Evolutionary conservation across 345 rosid species (phyloP).

Genomic region (Salix viminalis): DNA sequence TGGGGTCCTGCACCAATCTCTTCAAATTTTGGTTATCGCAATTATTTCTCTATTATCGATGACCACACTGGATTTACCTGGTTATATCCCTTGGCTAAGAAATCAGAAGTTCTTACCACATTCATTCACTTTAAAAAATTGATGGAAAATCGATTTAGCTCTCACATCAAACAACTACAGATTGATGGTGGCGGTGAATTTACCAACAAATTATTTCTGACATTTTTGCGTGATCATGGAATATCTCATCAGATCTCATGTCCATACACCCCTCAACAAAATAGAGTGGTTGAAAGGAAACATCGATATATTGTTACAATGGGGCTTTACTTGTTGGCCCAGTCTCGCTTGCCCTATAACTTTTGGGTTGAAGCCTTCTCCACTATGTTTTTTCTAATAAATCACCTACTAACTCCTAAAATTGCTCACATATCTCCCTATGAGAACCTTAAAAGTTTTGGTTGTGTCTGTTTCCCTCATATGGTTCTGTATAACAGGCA

Average conservation of each 20-base stretch:
- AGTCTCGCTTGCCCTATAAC: background rate
- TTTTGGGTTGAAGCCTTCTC: background rate
- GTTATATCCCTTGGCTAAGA: background rate
- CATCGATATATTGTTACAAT: no score
- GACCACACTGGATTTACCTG: background rate
- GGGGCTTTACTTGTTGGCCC: background rate
- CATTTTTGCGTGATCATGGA: background rate
- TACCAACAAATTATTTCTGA: background rate
- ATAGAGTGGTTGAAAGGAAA: background rate
- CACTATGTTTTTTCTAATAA: background rate
- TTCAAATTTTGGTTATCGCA: no score
- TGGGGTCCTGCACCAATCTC: background rate
- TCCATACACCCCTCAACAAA: background rate
- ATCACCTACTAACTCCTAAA: background rate
- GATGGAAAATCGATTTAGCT: background rate
- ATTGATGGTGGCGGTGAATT: background rate
- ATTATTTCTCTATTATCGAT: background rate
- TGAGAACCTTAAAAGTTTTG: background rate
- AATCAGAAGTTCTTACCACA: background rate
- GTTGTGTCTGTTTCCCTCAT: background rate
- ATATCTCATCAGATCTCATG: background rate
- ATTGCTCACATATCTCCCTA: background rate
- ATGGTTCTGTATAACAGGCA: background rate
- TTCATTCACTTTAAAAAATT: background rate
- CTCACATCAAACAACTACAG: background rate